Conservation (phyloP, 1,139 yeast species). For the Protomyces macrosporus region DNA sequence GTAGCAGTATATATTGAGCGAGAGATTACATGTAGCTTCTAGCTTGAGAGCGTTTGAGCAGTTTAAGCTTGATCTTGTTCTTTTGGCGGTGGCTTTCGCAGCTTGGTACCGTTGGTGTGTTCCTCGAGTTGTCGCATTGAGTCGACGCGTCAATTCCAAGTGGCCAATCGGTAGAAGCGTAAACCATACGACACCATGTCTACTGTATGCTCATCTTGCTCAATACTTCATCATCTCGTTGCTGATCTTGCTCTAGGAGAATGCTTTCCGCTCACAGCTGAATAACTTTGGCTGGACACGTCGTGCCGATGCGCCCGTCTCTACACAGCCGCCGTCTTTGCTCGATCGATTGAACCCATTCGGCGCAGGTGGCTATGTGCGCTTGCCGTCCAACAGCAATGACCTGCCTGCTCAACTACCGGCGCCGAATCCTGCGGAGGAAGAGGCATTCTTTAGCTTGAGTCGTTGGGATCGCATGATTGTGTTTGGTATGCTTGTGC, state of each 20-base stretch:
- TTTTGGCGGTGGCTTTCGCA: no score
- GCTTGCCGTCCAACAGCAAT: constrained; percentile 6
- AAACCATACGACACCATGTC: not conserved
- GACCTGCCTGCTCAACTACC: constrained; percentile 21
- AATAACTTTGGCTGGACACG: constrained; percentile 23
- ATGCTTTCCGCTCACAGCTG: constrained; percentile 17
- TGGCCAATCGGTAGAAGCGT: no score
- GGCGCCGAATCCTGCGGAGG: constrained; percentile 21
- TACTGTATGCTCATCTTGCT: not conserved
- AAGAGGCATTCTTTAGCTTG: constrained; percentile 20
- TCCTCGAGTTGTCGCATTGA: no score
- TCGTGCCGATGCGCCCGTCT: constrained; percentile 11
- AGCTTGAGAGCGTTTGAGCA: no score
- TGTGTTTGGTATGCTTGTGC: constrained; percentile 70
- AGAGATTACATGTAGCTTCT: no score
- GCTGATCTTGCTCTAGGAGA: not conserved
- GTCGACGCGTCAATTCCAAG: no score
- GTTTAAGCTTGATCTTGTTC: no score
- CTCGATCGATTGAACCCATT: constrained; percentile 19
- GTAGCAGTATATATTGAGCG: no score
- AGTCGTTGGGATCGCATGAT: constrained; percentile 61
- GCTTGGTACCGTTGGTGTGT: no score
- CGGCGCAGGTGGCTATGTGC: constrained; percentile 8
- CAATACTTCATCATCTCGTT: not conserved
- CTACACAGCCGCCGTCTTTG: constrained; percentile 5